These are phyloP conservation scores for Wickerhamiella bombiphila DNA, from an alignment of 805 yeast genomes.

Conservation along the genomic window DNA sequence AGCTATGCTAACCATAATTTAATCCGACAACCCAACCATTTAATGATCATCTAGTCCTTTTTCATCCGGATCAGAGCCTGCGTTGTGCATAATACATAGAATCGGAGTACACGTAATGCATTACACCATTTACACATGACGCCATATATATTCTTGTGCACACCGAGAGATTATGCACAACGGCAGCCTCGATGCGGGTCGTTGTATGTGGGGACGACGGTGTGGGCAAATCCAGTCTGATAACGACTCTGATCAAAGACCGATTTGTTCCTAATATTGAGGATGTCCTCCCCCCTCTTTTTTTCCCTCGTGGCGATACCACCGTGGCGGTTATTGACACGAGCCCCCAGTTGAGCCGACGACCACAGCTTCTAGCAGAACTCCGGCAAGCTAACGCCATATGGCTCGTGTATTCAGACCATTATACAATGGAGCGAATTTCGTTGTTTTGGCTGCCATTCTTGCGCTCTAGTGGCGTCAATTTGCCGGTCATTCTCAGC, in stretches of 20 bases:
- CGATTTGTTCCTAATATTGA: conserved; percentile 64
- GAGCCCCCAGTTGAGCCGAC: conserved; percentile 40
- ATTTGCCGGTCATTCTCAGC: conserved; percentile 80
- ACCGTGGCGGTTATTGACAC: conserved; percentile 73
- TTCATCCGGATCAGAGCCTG: too few species aligned
- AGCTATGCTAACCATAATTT: too few species aligned
- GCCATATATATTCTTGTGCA: too few species aligned
- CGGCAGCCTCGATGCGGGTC: too few species aligned
- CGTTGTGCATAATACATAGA: too few species aligned
- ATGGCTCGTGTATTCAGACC: conserved; percentile 89
- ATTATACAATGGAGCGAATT: conserved; percentile 84
- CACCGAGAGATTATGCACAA: too few species aligned
- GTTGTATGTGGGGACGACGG: conserved; percentile 93
- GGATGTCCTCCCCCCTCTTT: conserved; percentile 66
- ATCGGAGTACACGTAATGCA: too few species aligned
- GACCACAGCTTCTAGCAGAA: conserved; percentile 47
- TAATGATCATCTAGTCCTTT: too few species aligned
- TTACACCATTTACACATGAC: too few species aligned
- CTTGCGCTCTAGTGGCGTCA: conserved; percentile 85
- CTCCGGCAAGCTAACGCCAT: conserved; percentile 78
- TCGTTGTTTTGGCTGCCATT: conserved; percentile 90
- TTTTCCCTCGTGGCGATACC: conserved; percentile 59
- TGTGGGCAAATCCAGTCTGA: conserved; percentile 34
- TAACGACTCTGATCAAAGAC: conserved; percentile 71
- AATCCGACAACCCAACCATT: too few species aligned